phyloP scores from a whole-genome alignment of 2,329 filamentous ascomycete genomes.

The Coleophoma crateriformis region DNA sequence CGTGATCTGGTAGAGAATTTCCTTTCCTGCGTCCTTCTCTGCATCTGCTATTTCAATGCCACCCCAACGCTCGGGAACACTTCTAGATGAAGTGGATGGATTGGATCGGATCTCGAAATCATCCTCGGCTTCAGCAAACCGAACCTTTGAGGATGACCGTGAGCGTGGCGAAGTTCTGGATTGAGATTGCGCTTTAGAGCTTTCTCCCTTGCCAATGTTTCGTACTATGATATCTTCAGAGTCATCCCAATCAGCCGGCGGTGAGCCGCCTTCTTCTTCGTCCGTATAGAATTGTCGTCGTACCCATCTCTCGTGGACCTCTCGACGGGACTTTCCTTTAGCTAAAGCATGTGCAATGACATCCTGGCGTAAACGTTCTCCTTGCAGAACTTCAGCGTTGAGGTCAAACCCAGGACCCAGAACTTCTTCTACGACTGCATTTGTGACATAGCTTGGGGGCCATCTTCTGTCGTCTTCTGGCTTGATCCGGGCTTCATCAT shows the following conservation, averaged over 20 bases:
- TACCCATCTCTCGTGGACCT: slow-evolving; percentile 67
- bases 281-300: slow-evolving; percentile 77
- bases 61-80: slow-evolving; percentile 69
- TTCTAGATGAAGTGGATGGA: slow-evolving; percentile 66
- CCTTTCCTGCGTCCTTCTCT: slow-evolving; percentile 65
- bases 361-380: slow-evolving; percentile 10
- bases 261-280: slow-evolving; percentile 71
- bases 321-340: slow-evolving; percentile 15
- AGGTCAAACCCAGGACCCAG: slow-evolving; percentile 17
- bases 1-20: slow-evolving; percentile 85
- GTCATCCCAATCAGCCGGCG: slow-evolving; percentile 58
- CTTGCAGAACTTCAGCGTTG: slow-evolving; percentile 13
- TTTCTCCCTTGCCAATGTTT: slow-evolving; percentile 27
- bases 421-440: slow-evolving; percentile 23
- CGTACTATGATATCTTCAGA: slow-evolving; percentile 46
- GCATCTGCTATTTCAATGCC: slow-evolving; percentile 74
- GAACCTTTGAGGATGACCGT: slow-evolving; percentile 72
- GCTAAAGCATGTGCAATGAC: slow-evolving; percentile 19
- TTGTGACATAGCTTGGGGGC: slow-evolving; percentile 18
- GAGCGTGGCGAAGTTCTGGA: slow-evolving; percentile 45
- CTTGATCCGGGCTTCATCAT: slow-evolving; percentile 5
- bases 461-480: slow-evolving; percentile 12
- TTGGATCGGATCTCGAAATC: slow-evolving; percentile 69
- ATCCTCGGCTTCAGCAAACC: slow-evolving; percentile 66
- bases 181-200: slow-evolving; percentile 34